Evolutionary conservation across 495 filamentous ascomycete species (phyloP).

Genomic region (Hyaloscypha hepaticicola): DNA sequence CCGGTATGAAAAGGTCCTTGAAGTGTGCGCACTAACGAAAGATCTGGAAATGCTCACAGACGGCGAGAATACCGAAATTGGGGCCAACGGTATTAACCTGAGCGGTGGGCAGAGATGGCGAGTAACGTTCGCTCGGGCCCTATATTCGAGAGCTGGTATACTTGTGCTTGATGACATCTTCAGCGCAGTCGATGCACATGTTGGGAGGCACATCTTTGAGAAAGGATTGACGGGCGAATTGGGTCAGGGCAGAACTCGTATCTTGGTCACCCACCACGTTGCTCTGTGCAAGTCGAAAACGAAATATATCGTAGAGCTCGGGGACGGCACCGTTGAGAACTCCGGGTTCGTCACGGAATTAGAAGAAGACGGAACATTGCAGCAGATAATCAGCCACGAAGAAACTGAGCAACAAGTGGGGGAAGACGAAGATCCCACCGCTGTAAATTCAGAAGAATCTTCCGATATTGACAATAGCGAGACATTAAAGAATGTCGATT

Average conservation of each 20-base stretch:
- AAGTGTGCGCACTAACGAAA: slow-evolving; percentile 69
- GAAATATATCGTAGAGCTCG: slow-evolving; percentile 67
- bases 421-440: slow-evolving; percentile 44
- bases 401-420: slow-evolving; percentile 44
- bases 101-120: slow-evolving; percentile 85
- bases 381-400: slow-evolving; percentile 59
- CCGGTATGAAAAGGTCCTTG: slow-evolving; percentile 64
- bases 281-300: slow-evolving; percentile 65
- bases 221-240: slow-evolving; percentile 66
- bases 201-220: slow-evolving; percentile 75
- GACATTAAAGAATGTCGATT: slow-evolving; percentile 42
- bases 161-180: slow-evolving; percentile 86
- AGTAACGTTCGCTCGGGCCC: slow-evolving; percentile 71
- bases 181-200: slow-evolving; percentile 70
- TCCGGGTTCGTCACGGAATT: slow-evolving; percentile 54
- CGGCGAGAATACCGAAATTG: slow-evolving; percentile 77
- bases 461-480: slow-evolving; percentile 28
- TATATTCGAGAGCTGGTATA: slow-evolving; percentile 79
- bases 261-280: slow-evolving; percentile 84
- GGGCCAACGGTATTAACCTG: slow-evolving; percentile 79
- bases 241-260: slow-evolving; percentile 66
- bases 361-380: slow-evolving; percentile 53
- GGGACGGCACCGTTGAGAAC: slow-evolving; percentile 62
- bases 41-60: slow-evolving; percentile 73
- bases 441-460: slow-evolving; percentile 44